A percentile compares a stretch with the other conserved stretches of the same genome.
Evolutionary conservation across 768 basidiomycete species (phyloP).

Genomic region (Grammothele lineata): DNA sequence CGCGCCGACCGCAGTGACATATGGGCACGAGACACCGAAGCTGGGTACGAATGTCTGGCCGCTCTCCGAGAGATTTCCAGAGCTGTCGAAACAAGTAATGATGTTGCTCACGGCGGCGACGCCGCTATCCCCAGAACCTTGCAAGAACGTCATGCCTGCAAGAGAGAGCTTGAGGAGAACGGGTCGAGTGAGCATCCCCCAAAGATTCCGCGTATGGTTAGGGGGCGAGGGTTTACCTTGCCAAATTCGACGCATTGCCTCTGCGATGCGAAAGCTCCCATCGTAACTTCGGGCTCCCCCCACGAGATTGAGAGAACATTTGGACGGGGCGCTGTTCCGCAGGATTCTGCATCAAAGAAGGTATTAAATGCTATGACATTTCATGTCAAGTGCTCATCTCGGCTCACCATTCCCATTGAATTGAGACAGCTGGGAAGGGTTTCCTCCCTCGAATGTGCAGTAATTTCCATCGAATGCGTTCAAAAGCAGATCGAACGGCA

Average conservation of each 20-base stretch:
- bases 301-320: slow-evolving; percentile 40
- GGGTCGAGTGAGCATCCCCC: too few species aligned
- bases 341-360: slow-evolving; percentile 10
- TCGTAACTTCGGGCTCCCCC: slow-evolving; percentile 23
- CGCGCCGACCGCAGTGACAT: slow-evolving; percentile 30
- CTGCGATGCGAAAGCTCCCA: slow-evolving; percentile 11
- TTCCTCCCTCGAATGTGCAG: slow-evolving; percentile 29
- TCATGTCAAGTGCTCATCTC: too few species aligned
- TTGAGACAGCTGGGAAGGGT: slow-evolving; percentile 5
- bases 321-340: slow-evolving; percentile 31
- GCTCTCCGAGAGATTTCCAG: slow-evolving; percentile 7
- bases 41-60: slow-evolving; percentile 34
- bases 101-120: slow-evolving; percentile 30
- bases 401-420: too few species aligned
- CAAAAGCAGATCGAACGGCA: slow-evolving; percentile 22
- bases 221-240: slow-evolving; percentile 26
- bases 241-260: slow-evolving; percentile 42
- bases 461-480: slow-evolving; percentile 41
- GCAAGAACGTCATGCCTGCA: slow-evolving; percentile 32
- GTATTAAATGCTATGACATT: too few species aligned
- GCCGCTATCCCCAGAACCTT: slow-evolving; percentile 38
- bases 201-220: too few species aligned
- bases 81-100: slow-evolving; percentile 32
- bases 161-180: slow-evolving; percentile 27
- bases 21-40: slow-evolving; percentile 43